phyloP scores from a whole-genome alignment of 2,329 filamentous ascomycete species.

The Tolypocladium tundrense region DNA sequence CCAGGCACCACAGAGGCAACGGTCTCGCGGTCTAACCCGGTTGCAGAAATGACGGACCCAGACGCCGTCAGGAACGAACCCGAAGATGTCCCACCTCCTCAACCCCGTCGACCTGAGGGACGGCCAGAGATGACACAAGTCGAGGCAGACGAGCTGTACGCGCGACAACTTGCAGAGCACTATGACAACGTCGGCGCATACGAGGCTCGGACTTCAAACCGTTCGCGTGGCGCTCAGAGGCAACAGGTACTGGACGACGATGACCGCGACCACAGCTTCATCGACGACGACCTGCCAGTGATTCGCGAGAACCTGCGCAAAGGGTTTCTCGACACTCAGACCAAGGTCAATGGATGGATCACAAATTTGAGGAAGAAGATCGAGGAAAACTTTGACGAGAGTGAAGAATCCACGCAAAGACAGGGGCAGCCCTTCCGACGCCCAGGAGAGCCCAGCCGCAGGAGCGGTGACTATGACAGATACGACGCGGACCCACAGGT shows the following conservation, averaged over 20 bases:
- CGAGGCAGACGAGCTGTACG: conserved; percentile 84
- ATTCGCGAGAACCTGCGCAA: conserved; percentile 90
- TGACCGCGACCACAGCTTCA: conserved; percentile 76
- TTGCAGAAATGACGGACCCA: conserved; percentile 66
- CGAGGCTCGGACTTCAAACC: conserved; percentile 44
- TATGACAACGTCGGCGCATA: conserved; percentile 59
- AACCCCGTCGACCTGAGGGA: conserved; percentile 66
- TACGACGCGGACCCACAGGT: conserved; percentile 94
- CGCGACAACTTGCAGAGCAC: conserved; percentile 84
- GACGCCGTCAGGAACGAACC: conserved; percentile 48
- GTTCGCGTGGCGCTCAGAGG: conserved; percentile 27
- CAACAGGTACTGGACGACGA: conserved; percentile 32
- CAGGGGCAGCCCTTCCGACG: conserved; percentile 30
- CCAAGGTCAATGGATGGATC: conserved; percentile 88
- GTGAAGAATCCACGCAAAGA: conserved; percentile 34
- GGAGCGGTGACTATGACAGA: conserved; percentile 79
- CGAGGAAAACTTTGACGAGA: conserved; percentile 75
- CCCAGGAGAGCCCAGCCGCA: conserved; percentile 51
- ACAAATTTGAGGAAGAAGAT: conserved; percentile 85
- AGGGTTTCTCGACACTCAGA: conserved; percentile 89
- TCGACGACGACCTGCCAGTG: conserved; percentile 90
- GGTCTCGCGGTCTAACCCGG: neutral
- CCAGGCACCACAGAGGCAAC: neutral
- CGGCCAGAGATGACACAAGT: conserved; percentile 63
- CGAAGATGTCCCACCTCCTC: conserved; percentile 55